Evolutionary conservation across 2,329 filamentous ascomycete genomes (phyloP).

Genomic region (Hymenoscyphus fraxineus): DNA sequence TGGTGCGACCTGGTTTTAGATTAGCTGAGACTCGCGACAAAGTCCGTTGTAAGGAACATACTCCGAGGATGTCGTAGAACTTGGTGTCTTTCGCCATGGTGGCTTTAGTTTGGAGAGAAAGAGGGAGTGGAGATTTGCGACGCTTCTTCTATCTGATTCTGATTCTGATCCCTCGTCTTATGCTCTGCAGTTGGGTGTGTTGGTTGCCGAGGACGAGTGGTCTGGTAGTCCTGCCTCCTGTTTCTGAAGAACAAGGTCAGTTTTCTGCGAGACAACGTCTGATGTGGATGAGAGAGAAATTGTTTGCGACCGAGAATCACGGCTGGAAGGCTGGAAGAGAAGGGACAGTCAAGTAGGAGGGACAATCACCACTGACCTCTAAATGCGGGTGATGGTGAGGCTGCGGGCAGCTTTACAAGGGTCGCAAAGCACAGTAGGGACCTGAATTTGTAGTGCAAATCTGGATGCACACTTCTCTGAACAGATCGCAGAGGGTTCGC

Average conservation of each 20-base stretch:
- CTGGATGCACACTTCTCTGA: neutral
- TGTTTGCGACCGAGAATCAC: neutral
- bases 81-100: constrained; percentile 78
- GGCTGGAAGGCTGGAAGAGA: neutral
- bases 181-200: neutral
- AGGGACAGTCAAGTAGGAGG: neutral
- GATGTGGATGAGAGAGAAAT: neutral
- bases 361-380: neutral
- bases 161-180: neutral
- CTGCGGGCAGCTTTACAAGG: neutral
- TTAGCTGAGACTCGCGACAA: constrained; percentile 29
- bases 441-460: neutral
- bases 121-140: neutral
- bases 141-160: neutral
- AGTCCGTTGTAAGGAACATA: constrained; percentile 42
- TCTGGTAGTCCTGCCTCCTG: neutral
- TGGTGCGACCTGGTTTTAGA: constrained; percentile 61
- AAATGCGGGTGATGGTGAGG: neutral
- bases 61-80: constrained; percentile 74
- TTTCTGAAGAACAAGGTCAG: neutral
- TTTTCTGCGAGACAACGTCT: neutral
- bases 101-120: constrained; percentile 18
- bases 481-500: too few species aligned
- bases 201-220: neutral
- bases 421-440: neutral